A percentile compares a stretch with the other conserved stretches of the same genome.
These are phyloP conservation scores for Hanseniaspora mollemarum DNA, from an alignment of 805 yeast genomes.

Conservation along the genomic window DNA sequence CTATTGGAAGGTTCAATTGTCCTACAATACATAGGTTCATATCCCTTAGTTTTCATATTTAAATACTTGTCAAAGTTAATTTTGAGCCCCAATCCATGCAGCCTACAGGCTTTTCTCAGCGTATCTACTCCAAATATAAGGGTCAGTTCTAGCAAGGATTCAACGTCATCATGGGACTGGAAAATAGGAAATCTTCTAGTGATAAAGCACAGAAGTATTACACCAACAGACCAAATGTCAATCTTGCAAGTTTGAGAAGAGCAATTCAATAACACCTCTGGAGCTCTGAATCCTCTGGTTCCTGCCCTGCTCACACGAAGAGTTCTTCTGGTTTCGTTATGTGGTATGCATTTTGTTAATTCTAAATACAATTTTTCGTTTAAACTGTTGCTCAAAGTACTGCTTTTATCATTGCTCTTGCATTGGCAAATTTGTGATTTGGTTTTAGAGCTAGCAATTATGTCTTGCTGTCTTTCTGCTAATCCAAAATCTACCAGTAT, in stretches of 20 bases:
- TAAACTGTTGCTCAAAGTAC: slow-evolving; percentile 23
- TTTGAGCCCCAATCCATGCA: slow-evolving; percentile 85
- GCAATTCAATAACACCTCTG: slow-evolving; percentile 82
- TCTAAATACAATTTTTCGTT: slow-evolving; percentile 23
- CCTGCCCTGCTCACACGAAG: slow-evolving; percentile 96
- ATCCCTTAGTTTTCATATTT: slow-evolving; percentile 12
- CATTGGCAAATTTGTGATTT: neutral
- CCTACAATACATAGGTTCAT: slow-evolving; percentile 4
- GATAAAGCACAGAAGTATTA: slow-evolving; percentile 66
- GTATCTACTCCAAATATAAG: slow-evolving; percentile 64
- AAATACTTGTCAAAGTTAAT: slow-evolving; percentile 24
- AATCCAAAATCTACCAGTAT: slow-evolving; percentile 86
- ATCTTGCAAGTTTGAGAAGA: slow-evolving; percentile 68
- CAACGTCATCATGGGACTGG: slow-evolving; percentile 86
- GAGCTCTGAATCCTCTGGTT: slow-evolving; percentile 89
- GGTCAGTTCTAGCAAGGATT: slow-evolving; percentile 77
- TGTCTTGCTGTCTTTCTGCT: slow-evolving; percentile 50
- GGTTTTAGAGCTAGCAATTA: neutral
- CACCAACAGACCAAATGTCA: slow-evolving; percentile 90
- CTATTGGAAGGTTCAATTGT: slow-evolving; percentile 24
- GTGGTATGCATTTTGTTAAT: slow-evolving; percentile 58
- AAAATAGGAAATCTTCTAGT: slow-evolving; percentile 82
- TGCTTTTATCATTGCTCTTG: neutral
- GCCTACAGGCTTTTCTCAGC: slow-evolving; percentile 62
- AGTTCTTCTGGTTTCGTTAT: slow-evolving; percentile 77